phyloP scores from a whole-genome alignment of 2,329 filamentous ascomycete genomes.

The Dryadomyces quercivorus region DNA sequence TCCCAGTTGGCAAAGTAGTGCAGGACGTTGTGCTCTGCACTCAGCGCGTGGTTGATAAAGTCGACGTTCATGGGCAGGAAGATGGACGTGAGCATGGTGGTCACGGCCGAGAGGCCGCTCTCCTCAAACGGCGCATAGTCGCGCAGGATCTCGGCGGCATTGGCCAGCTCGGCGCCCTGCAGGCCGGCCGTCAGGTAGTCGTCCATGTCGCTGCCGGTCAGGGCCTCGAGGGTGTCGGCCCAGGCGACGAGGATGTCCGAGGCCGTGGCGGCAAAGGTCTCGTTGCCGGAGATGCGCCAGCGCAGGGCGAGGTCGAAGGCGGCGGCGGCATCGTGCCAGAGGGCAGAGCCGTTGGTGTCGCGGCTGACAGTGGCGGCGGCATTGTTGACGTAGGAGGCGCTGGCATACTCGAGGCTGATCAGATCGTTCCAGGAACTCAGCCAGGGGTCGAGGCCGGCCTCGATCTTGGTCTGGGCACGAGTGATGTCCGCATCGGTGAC shows the following conservation, averaged over 20 bases:
- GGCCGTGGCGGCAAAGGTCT: neutral
- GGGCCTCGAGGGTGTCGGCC: neutral
- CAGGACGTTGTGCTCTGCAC: neutral
- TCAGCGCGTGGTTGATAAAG: neutral
- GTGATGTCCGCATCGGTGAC: neutral
- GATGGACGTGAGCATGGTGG: neutral
- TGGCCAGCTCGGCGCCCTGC: neutral
- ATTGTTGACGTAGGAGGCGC: neutral
- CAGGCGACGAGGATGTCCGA: neutral
- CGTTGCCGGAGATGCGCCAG: neutral
- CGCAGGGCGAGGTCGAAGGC: neutral
- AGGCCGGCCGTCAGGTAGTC: neutral
- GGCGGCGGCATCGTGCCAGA: neutral
- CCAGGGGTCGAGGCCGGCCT: neutral
- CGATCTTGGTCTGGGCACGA: neutral
- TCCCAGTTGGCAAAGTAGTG: constrained; percentile 1
- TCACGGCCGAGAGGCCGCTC: neutral
- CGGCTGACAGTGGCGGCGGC: neutral
- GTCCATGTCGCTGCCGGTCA: neutral
- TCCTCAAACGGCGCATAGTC: neutral
- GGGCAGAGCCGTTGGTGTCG: neutral
- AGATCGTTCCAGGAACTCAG: neutral
- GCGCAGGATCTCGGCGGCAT: neutral
- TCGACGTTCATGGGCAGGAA: neutral
- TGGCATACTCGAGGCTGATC: neutral